These are phyloP conservation scores for Metarhizium robertsii DNA, from an alignment of 2,329 filamentous ascomycete species.

Conservation along the genomic window DNA sequence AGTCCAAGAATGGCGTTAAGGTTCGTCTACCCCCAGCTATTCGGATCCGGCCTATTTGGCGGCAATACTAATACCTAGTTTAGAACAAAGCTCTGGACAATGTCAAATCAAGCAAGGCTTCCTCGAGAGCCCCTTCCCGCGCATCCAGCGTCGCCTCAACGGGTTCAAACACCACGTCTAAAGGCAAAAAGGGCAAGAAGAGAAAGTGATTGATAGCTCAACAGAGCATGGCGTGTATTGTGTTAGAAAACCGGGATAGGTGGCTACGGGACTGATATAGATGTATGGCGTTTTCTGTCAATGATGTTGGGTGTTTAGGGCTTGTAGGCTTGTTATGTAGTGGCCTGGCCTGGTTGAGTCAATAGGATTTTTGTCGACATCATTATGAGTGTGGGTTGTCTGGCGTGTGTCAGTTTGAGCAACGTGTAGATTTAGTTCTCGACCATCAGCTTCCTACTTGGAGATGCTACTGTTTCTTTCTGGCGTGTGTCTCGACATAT, in stretches of 20 bases:
- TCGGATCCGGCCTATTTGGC: neutral
- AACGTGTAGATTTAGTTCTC: no score
- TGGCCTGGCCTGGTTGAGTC: neutral
- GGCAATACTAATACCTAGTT: constrained; percentile 3
- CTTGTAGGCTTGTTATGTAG: neutral
- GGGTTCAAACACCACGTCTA: constrained; percentile 43
- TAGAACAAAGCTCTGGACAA: constrained; percentile 92
- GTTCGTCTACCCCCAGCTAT: constrained; percentile 36
- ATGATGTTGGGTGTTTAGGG: neutral
- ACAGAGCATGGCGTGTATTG: neutral
- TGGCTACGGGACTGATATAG: neutral
- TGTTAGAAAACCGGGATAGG: neutral
- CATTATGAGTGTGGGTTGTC: no score
- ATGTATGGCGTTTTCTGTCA: constrained; percentile 9
- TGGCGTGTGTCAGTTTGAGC: neutral
- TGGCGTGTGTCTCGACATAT: neutral
- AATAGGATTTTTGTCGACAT: neutral
- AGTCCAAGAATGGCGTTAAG: constrained; percentile 81
- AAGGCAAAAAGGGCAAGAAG: constrained; percentile 29
- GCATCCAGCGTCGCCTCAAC: constrained; percentile 82
- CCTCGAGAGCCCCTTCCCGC: constrained; percentile 68
- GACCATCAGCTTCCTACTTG: no score
- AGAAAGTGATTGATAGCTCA: constrained; percentile 17
- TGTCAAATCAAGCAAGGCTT: constrained; percentile 72
- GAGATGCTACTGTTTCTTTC: no score